Percentiles rank a stretch among this genome's conserved stretches.
Evolutionary conservation across 2,329 filamentous ascomycete genomes (phyloP).

Genomic region (Ascochyta fabae): DNA sequence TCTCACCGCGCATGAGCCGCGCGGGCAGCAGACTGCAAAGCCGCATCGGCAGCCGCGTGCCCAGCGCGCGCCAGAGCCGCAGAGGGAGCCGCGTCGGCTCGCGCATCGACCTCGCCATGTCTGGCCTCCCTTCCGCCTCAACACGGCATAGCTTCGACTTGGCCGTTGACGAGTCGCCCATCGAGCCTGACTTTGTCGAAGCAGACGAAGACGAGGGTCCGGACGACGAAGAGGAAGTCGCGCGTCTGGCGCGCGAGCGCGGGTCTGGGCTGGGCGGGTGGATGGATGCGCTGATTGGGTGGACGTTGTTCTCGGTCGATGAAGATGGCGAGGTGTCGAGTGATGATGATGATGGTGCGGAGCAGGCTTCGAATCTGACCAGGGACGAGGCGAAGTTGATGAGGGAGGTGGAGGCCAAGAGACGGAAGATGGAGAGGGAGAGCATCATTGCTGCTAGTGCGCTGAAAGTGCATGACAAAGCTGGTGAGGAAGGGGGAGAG

Average conservation of each 20-base stretch:
- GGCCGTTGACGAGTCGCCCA: slow-evolving; percentile 31
- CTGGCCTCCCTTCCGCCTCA: slow-evolving; percentile 27
- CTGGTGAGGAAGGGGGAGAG: slow-evolving; percentile 21
- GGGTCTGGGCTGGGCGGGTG: slow-evolving; percentile 63
- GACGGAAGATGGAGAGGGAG: slow-evolving; percentile 45
- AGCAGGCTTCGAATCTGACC: slow-evolving; percentile 24
- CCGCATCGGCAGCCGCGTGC: slow-evolving; percentile 47
- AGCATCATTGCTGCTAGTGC: slow-evolving; percentile 45
- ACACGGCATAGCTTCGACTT: slow-evolving; percentile 41
- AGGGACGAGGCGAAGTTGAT: slow-evolving; percentile 48
- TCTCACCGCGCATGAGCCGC: slow-evolving; percentile 40
- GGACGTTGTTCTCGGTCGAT: slow-evolving; percentile 62
- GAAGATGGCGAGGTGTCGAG: slow-evolving; percentile 54
- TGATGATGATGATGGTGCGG: slow-evolving; percentile 41
- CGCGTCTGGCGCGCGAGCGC: slow-evolving; percentile 57
- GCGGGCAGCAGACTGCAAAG: slow-evolving; percentile 46
- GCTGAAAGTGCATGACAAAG: slow-evolving; percentile 45
- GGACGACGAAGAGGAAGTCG: slow-evolving; percentile 61
- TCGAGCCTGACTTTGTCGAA: slow-evolving; percentile 60
- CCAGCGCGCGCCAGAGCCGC: slow-evolving; percentile 49
- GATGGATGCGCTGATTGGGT: slow-evolving; percentile 65
- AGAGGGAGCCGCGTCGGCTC: slow-evolving; percentile 45
- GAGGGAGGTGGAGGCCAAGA: slow-evolving; percentile 46
- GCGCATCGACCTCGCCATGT: slow-evolving; percentile 47
- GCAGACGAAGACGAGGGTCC: slow-evolving; percentile 47